phyloP scores from a whole-genome alignment of 306 rosid genomes.

The Lathyrus aphaca region DNA sequence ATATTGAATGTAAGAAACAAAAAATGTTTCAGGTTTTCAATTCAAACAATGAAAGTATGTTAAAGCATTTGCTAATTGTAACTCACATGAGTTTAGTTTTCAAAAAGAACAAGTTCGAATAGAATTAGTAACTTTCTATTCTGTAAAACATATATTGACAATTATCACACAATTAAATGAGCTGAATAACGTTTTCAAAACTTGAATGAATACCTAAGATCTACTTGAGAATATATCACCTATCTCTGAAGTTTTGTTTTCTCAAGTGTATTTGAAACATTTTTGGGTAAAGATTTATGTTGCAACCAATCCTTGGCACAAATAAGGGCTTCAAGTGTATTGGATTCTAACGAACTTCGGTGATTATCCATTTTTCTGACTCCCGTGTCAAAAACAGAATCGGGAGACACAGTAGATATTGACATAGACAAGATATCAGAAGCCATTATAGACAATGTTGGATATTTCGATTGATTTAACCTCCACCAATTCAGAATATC shows the following conservation, averaged over 20 bases:
- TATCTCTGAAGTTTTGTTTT: slow-evolving; percentile 52
- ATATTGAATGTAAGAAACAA: not conserved
- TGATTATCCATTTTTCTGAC: slow-evolving; percentile 65
- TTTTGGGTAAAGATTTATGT: slow-evolving; percentile 47
- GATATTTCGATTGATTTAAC: slow-evolving; percentile 61
- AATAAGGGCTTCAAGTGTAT: slow-evolving; percentile 79
- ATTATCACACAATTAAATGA: slow-evolving; percentile 35
- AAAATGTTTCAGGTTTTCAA: slow-evolving; percentile 1
- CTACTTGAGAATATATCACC: slow-evolving; percentile 37
- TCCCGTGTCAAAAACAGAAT: slow-evolving; percentile 71
- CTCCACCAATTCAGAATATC: slow-evolving; percentile 89
- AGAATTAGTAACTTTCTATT: slow-evolving; percentile 39
- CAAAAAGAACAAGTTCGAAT: slow-evolving; percentile 31
- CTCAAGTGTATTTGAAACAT: slow-evolving; percentile 51
- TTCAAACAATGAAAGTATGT: slow-evolving; percentile 38
- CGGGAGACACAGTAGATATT: slow-evolving; percentile 62
- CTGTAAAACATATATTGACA: slow-evolving; percentile 31
- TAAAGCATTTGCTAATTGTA: slow-evolving; percentile 21
- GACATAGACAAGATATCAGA: slow-evolving; percentile 84
- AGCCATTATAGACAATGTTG: slow-evolving; percentile 78
- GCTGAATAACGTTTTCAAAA: slow-evolving; percentile 37
- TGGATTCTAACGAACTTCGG: slow-evolving; percentile 58
- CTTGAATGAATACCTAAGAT: slow-evolving; percentile 28
- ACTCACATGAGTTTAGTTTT: slow-evolving; percentile 30
- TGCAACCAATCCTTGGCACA: slow-evolving; percentile 87